Evolutionary conservation across 257 asterid genomes (phyloP).

Genomic region (Nyctanthes arbortristis): DNA sequence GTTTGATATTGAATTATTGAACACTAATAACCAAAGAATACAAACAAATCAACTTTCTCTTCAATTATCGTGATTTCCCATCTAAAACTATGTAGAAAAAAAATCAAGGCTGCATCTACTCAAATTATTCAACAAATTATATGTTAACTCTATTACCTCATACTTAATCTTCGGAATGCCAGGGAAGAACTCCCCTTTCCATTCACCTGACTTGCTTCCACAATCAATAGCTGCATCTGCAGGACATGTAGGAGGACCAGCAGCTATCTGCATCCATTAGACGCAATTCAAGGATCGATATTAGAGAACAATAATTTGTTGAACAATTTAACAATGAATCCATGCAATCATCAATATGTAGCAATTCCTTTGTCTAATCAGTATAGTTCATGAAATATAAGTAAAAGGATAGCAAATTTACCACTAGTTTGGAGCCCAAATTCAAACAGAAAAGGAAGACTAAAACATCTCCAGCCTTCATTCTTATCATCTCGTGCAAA

Average conservation of each 20-base stretch:
- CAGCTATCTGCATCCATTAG: constrained; percentile 47
- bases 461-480: constrained; percentile 40
- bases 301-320: neutral
- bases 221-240: constrained; percentile 56
- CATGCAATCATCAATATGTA: neutral
- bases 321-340: neutral
- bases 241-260: constrained; percentile 82
- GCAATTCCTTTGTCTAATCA: neutral
- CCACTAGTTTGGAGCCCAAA: constrained; percentile 47
- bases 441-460: constrained; percentile 36
- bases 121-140: constrained; percentile 1
- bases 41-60: neutral
- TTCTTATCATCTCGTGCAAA: constrained; percentile 30
- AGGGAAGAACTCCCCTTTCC: constrained; percentile 89
- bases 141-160: constrained; percentile 52
- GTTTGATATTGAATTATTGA: neutral
- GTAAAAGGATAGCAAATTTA: constrained; percentile 22
- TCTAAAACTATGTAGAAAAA: neutral
- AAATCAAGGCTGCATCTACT: neutral
- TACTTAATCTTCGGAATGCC: constrained; percentile 76
- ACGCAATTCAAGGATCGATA: constrained; percentile 6
- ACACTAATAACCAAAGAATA: neutral
- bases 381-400: constrained; percentile 2
- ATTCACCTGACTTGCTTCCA: constrained; percentile 52
- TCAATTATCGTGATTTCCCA: neutral